Conservation (phyloP, 192 early-diverging fungal species). For the Chytriomyces sp. region DNA sequence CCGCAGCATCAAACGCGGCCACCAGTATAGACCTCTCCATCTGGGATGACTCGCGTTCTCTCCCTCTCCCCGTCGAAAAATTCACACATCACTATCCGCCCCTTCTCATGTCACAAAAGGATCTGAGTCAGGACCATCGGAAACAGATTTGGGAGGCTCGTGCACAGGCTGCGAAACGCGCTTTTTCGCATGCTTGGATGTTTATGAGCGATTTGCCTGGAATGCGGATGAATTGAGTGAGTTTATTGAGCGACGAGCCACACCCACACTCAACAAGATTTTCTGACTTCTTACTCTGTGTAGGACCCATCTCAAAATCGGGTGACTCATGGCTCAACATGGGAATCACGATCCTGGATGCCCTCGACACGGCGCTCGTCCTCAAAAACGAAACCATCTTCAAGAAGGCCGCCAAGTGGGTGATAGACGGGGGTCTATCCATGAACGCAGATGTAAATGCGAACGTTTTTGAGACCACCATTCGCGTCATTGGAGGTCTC, state of each 20-base stretch:
- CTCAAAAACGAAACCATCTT: constrained; percentile 78
- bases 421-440: constrained; percentile 54
- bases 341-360: constrained; percentile 83
- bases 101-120: background rate
- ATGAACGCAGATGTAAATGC: constrained; percentile 61
- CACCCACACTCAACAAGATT: background rate
- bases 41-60: constrained; percentile 11
- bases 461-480: constrained; percentile 85
- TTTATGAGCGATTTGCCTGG: constrained; percentile 72
- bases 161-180: constrained; percentile 55
- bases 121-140: background rate
- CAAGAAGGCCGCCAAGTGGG: constrained; percentile 65
- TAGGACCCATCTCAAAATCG: constrained; percentile 60
- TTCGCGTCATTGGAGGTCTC: constrained; percentile 81
- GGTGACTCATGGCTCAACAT: constrained; percentile 76
- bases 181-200: constrained; percentile 78
- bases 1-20: no score
- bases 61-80: background rate
- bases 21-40: background rate
- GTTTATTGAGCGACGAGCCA: background rate
- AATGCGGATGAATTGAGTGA: constrained; percentile 81
- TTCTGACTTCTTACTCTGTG: background rate
- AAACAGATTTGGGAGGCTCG: constrained; percentile 26
- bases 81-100: constrained; percentile 7
- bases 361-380: constrained; percentile 79